phyloP scores from a whole-genome alignment of 2,329 filamentous ascomycete species.

The Epichloe typhina region DNA sequence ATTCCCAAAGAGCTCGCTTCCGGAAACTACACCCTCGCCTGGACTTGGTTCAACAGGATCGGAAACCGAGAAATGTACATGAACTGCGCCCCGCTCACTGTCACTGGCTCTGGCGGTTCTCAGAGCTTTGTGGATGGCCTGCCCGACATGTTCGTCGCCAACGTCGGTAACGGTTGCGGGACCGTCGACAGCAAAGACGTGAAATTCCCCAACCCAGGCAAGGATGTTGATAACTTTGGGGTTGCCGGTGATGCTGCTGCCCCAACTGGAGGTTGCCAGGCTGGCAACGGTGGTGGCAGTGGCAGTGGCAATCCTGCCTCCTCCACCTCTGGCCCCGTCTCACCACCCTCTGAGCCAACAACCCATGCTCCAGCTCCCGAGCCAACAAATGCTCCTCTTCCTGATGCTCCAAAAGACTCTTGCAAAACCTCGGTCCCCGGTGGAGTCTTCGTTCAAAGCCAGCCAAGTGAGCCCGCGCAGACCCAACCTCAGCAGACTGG shows the following conservation, averaged over 20 bases:
- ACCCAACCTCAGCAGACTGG: background rate
- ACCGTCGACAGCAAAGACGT: slow-evolving; percentile 39
- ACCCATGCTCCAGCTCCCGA: background rate
- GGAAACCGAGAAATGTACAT: slow-evolving; percentile 97
- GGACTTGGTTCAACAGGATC: slow-evolving; percentile 90
- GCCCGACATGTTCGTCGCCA: slow-evolving; percentile 60
- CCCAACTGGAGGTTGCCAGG: too few relatives aligned
- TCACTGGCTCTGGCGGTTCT: slow-evolving; percentile 41
- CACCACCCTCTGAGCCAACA: background rate
- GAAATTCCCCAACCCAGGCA: slow-evolving; percentile 49
- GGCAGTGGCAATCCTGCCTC: too few relatives aligned
- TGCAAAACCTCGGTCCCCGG: slow-evolving; percentile 13
- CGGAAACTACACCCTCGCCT: slow-evolving; percentile 71
- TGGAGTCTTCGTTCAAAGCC: slow-evolving; percentile 24
- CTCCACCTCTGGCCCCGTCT: too few relatives aligned
- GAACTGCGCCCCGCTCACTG: slow-evolving; percentile 72
- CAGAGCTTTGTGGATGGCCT: slow-evolving; percentile 45
- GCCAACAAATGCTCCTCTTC: background rate
- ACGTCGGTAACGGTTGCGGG: slow-evolving; percentile 42
- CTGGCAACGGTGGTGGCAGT: background rate
- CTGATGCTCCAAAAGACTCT: too few relatives aligned
- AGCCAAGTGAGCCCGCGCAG: background rate
- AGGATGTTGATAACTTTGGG: slow-evolving; percentile 36
- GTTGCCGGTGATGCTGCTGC: slow-evolving; percentile 19
- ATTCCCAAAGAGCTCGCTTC: slow-evolving; percentile 59